These are phyloP conservation scores for Kwoniella heveanensis DNA, from an alignment of 768 basidiomycete genomes.

Conservation along the genomic window DNA sequence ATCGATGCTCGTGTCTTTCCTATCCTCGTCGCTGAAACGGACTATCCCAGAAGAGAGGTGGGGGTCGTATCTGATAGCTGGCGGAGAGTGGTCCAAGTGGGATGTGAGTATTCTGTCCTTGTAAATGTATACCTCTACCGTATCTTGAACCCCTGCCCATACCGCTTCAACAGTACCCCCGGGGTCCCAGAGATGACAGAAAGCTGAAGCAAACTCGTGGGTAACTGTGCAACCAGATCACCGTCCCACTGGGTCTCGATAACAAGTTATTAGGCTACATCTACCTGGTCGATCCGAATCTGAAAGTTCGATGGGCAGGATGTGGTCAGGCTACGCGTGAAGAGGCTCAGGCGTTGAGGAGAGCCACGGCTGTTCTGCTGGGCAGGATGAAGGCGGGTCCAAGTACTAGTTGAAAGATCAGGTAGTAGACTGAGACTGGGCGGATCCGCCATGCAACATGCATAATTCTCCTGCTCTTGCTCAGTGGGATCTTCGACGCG, in stretches of 20 bases:
- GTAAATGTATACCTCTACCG: too few species aligned
- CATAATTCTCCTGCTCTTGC: too few species aligned
- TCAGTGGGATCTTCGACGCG: too few species aligned
- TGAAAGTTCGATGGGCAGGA: slow-evolving; percentile 88
- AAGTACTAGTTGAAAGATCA: background rate
- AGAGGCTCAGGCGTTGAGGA: slow-evolving; percentile 70
- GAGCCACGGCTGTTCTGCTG: slow-evolving; percentile 58
- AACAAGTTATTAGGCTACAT: slow-evolving; percentile 92
- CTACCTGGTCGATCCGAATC: slow-evolving; percentile 81
- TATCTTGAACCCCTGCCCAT: too few species aligned
- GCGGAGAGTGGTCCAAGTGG: slow-evolving; percentile 49
- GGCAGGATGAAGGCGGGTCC: slow-evolving; percentile 34
- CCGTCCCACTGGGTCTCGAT: slow-evolving; percentile 80
- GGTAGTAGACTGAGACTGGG: background rate
- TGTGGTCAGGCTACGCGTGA: slow-evolving; percentile 78
- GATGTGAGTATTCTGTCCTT: slow-evolving; percentile 42
- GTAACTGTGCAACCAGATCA: too few species aligned
- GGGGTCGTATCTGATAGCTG: slow-evolving; percentile 47
- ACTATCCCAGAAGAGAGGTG: slow-evolving; percentile 65
- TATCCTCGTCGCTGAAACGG: slow-evolving; percentile 71
- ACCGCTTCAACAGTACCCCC: too few species aligned
- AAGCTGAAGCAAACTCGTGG: too few species aligned
- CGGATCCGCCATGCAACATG: too few species aligned
- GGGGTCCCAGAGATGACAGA: too few species aligned
- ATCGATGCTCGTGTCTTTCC: slow-evolving; percentile 82